Evolutionary conservation across 495 filamentous ascomycete species (phyloP), one percentile per base, ranked within the genome.

Genomic region (Daldinia childiae): DNA sequence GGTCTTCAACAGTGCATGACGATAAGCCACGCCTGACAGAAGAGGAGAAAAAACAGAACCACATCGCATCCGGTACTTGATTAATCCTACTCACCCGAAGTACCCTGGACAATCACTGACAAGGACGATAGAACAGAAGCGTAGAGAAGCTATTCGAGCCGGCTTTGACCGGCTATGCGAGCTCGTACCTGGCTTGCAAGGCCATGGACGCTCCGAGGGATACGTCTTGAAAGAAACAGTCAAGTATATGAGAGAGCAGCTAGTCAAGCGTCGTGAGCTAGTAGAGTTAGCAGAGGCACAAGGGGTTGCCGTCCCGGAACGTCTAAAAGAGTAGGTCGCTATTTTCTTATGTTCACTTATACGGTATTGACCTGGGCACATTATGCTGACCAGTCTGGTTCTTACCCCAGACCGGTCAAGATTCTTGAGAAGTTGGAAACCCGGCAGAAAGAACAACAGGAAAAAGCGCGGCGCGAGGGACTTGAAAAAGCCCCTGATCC

Each of bases 31-130:
- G 93, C 19, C 83, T 97, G 62, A 93, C 91, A 3, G 92, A 94
- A 61, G 87, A 91, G 66, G 91, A 97, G 77, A 97, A 95, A 84
- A 96, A 95, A 80, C 88, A 88, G 67, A 97, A 97, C 72, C 94
- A 97, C 76, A 95, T 97, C 71, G 88, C 88, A 8, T 94, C 91
- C 1, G 85, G 85, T 86, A 72, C 24, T 57, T 51, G 45, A 51
- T 12, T 50, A 24, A 32, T 34, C 54, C 11, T 17, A 57, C 29
- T 4, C 21, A 26, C 11, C 3, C 9, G 9, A 24, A 51, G 1
- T 27, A 32, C 7, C 14, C 50, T 26, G 1, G 26, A 26, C 15
- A 19, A 8, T 19, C 15, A 2, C 45, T 70, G 19, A 61, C 55
- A 17, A 15, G 27, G 6, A 0, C 32, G n/a, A 14, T 55, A 88